These are phyloP conservation scores for Ensete ventricosum DNA, from an alignment of 176 grass and related monocot genomes.

Conservation along the genomic window DNA sequence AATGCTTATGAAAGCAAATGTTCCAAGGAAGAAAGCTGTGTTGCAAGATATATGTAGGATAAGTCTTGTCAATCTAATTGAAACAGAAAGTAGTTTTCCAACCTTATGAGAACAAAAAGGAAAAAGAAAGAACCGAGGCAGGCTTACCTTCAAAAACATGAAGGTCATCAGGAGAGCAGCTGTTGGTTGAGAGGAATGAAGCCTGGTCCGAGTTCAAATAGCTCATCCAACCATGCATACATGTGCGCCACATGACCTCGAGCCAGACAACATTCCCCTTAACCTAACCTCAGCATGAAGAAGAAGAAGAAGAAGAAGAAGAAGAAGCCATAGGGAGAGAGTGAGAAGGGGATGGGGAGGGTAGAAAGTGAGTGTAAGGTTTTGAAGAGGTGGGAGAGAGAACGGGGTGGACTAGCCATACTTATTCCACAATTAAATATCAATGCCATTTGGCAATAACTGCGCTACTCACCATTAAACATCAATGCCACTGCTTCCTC, in stretches of 20 bases:
- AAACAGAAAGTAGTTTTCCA: no score
- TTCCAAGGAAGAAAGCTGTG: no score
- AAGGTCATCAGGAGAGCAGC: not conserved
- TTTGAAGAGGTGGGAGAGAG: not conserved
- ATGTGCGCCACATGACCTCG: constrained; percentile 27
- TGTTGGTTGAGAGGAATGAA: constrained; percentile 67
- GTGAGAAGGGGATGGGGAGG: not conserved
- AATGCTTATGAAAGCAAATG: no score
- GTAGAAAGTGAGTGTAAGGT: not conserved
- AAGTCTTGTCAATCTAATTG: no score
- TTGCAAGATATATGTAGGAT: no score
- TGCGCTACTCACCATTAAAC: not conserved
- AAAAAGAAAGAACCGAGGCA: no score
- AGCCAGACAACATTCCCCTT: constrained; percentile 90
- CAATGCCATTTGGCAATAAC: not conserved
- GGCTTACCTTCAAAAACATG: no score
- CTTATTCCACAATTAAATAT: not conserved
- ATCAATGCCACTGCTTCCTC: not conserved
- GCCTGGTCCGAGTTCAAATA: constrained; percentile 56
- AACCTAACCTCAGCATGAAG: constrained; percentile 28
- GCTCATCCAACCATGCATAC: not conserved
- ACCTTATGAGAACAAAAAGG: no score
- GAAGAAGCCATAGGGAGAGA: no score
- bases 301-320: not conserved
- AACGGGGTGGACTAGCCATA: not conserved